phyloP scores from a whole-genome alignment of 1,284 basidiomycete species.

The Moniliella sp. region DNA sequence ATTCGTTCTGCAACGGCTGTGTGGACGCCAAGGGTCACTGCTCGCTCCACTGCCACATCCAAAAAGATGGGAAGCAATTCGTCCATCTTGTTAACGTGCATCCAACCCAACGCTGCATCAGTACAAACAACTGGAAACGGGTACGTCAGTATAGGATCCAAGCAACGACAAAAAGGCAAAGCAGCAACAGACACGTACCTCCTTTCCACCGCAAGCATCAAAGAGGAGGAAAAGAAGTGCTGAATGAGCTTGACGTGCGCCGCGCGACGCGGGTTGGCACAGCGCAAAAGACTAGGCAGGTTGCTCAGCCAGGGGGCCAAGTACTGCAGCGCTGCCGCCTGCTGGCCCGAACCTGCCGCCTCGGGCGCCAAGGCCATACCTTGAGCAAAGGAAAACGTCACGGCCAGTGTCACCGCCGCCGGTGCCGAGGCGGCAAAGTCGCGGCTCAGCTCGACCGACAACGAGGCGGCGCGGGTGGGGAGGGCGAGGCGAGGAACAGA shows the following conservation, averaged over 20 bases:
- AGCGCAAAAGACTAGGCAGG: slow-evolving; percentile 20
- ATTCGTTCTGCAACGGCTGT: slow-evolving; percentile 20
- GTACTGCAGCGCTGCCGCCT: slow-evolving; percentile 22
- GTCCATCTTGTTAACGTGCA: slow-evolving; percentile 21
- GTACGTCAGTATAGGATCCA: no score
- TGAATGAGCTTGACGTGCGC: slow-evolving; percentile 25
- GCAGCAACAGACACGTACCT: no score
- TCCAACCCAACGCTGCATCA: slow-evolving; percentile 27
- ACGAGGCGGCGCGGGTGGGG: slow-evolving; percentile 21
- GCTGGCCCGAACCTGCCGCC: slow-evolving; percentile 16
- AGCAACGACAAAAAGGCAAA: no score
- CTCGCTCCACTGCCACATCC: slow-evolving; percentile 22
- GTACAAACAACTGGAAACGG: no score
- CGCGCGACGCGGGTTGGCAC: slow-evolving; percentile 15
- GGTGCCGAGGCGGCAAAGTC: slow-evolving; percentile 25
- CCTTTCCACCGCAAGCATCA: no score
- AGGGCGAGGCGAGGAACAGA: no score
- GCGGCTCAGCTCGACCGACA: slow-evolving; percentile 20
- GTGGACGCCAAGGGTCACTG: slow-evolving; percentile 24
- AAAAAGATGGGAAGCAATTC: slow-evolving; percentile 23
- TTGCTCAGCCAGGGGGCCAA: slow-evolving; percentile 26
- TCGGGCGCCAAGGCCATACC: no score
- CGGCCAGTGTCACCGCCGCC: slow-evolving; percentile 24
- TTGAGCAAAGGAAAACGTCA: slow-evolving; percentile 24
- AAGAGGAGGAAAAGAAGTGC: slow-evolving; percentile 25